Base-by-base conservation (phyloP, 257 asterid genomes). In the Vinca minor region DNA sequence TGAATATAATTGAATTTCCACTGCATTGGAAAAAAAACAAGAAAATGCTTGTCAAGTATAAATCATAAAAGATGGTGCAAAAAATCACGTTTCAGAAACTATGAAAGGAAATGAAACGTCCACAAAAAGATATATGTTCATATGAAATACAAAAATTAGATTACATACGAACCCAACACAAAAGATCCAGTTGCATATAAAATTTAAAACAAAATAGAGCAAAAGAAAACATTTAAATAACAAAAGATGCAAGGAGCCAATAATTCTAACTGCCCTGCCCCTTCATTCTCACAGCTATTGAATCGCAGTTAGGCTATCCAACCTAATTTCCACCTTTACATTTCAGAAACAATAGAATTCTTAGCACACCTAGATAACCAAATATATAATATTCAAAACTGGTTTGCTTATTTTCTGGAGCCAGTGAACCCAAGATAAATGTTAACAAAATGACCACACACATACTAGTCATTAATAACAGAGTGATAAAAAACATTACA, bases 1-100 rank as follows among this genome's bases (percentile, higher is more conserved):
- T 54, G 99, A 81, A 74, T 93, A 93, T 69, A 93, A 68, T 48
- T 89, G 82, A 77, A 93, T 81, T 76, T 85, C 88, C 90, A 84
- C 99, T 93, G 71, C 78, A 77, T 71, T 4, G 5, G 8, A 38
- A 11, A 38, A 38, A 38, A 8, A 11, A 38, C 1, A 38, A 3
- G n/a, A 38, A 38, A 11, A 46, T 23, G 18, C 4, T 45, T 38
- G n/a, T 71, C 26, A 34, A 26, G 35, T 8, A 25, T 23, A 45
- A 56, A n/a, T 54, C 56, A 63, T 55, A 54, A 54, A 41, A 41
- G 14, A 18, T 41, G 14, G 20, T 7, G n/a, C n/a, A n/a, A 5
- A 62, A 6, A 45, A 25, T 2, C 49, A 35, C 36, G 21, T 34
- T 31, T 55, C 28, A 42, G 56, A 46, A 31, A 32, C 31, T 45